phyloP scores from a whole-genome alignment of 176 grass and related monocot genomes.

The Phoenix dactylifera region DNA sequence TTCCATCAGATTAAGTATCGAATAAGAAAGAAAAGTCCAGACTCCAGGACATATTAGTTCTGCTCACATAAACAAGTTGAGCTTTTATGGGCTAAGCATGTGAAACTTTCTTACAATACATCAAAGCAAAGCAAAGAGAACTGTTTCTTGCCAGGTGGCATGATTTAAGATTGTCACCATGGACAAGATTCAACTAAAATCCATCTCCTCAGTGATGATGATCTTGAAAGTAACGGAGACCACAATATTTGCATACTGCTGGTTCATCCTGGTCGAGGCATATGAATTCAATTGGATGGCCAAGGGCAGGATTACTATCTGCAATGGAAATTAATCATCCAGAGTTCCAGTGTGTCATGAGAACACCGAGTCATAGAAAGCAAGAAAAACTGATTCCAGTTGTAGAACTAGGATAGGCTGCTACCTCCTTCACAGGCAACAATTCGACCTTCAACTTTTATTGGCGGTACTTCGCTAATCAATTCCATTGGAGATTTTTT shows the following conservation, averaged over 20 bases:
- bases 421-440: constrained; percentile 86
- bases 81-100: too few relatives aligned
- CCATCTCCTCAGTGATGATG: constrained; percentile 39
- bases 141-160: too few relatives aligned
- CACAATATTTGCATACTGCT: constrained; percentile 96
- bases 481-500: constrained; percentile 99
- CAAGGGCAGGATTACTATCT: constrained; percentile 58
- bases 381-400: constrained; percentile 2
- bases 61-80: too few relatives aligned
- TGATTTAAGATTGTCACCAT: too few relatives aligned
- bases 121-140: too few relatives aligned
- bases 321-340: constrained; percentile 28
- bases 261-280: constrained; percentile 70
- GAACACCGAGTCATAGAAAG: background rate
- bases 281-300: constrained; percentile 94
- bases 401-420: constrained; percentile 1
- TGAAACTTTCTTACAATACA: too few relatives aligned
- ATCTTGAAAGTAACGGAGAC: constrained; percentile 77
- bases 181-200: too few relatives aligned
- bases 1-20: too few relatives aligned
- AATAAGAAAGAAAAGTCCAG: too few relatives aligned
- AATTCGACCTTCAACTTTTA: constrained; percentile 80
- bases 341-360: constrained; percentile 11
- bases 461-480: constrained; percentile 69
- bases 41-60: too few relatives aligned